Evolutionary conservation across 257 asterid genomes (phyloP).

Genomic region (Solanum paucissectum): DNA sequence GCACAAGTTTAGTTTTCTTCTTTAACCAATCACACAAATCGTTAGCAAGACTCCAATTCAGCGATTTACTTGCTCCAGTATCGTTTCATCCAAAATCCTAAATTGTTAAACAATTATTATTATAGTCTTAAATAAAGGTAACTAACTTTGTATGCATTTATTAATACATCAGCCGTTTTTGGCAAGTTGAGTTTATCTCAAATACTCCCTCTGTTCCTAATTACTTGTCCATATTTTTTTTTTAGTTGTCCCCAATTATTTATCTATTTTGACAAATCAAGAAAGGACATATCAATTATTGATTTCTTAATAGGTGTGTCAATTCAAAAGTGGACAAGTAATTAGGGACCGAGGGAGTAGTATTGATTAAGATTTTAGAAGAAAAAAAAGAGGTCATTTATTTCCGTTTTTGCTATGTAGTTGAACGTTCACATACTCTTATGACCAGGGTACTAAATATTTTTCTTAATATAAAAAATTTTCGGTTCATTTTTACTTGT

Average conservation of each 20-base stretch:
- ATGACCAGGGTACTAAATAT: not conserved
- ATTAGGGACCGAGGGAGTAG: too few species aligned
- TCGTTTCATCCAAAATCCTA: not conserved
- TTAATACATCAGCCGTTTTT: not conserved
- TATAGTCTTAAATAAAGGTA: not conserved
- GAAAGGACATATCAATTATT: too few species aligned
- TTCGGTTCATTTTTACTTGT: too few species aligned
- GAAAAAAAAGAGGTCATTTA: not conserved
- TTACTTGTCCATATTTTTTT: too few species aligned
- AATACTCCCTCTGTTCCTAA: not conserved
- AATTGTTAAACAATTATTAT: not conserved
- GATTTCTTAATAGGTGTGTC: too few species aligned
- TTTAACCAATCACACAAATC: not conserved
- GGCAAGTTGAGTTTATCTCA: not conserved
- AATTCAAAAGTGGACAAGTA: too few species aligned
- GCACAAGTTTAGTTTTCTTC: not conserved
- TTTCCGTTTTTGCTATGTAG: not conserved
- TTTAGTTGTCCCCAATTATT: too few species aligned
- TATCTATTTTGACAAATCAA: too few species aligned
- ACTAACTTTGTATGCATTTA: not conserved
- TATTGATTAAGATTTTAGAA: not conserved
- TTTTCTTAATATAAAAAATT: not conserved
- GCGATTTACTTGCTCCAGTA: not conserved
- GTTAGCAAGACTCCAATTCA: not conserved
- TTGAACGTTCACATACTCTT: not conserved